Evolutionary conservation across 2,329 filamentous ascomycete species (phyloP).

Genomic region (Alternaria atra): DNA sequence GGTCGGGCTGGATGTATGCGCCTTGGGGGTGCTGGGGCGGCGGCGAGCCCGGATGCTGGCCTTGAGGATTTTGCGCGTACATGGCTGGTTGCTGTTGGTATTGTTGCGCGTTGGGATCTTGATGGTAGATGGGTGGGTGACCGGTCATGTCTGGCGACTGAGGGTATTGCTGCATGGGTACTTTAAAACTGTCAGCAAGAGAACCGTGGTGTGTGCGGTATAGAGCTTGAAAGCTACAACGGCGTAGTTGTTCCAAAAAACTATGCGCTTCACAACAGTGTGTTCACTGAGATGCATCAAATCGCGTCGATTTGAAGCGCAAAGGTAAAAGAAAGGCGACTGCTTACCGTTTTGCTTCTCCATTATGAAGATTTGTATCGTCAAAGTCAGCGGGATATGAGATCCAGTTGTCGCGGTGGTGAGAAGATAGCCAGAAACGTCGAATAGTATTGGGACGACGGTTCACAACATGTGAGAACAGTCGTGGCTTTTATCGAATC

Average conservation of each 20-base stretch:
- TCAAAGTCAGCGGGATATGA: background rate
- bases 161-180: constrained; percentile 51
- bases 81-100: constrained; percentile 15
- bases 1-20: constrained; percentile 27
- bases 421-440: background rate
- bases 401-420: background rate
- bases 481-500: constrained; percentile 16
- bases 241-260: background rate
- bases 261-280: background rate
- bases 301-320: background rate
- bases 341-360: constrained; percentile 50
- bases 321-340: background rate
- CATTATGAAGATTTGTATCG: constrained; percentile 30
- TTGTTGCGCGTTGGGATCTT: constrained; percentile 39
- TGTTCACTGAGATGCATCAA: background rate
- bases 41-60: constrained; percentile 27
- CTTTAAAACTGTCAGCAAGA: constrained; percentile 32
- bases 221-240: background rate
- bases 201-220: background rate
- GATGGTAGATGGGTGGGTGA: constrained; percentile 42
- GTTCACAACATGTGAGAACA: background rate
- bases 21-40: constrained; percentile 35
- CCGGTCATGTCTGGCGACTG: constrained; percentile 42
- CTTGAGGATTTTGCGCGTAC: constrained; percentile 31
- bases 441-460: background rate